A percentile compares a stretch with the other conserved stretches of the same genome.
These are phyloP conservation scores for Sordaria brevicollis DNA, from an alignment of 495 filamentous ascomycete species.

Conservation along the genomic window DNA sequence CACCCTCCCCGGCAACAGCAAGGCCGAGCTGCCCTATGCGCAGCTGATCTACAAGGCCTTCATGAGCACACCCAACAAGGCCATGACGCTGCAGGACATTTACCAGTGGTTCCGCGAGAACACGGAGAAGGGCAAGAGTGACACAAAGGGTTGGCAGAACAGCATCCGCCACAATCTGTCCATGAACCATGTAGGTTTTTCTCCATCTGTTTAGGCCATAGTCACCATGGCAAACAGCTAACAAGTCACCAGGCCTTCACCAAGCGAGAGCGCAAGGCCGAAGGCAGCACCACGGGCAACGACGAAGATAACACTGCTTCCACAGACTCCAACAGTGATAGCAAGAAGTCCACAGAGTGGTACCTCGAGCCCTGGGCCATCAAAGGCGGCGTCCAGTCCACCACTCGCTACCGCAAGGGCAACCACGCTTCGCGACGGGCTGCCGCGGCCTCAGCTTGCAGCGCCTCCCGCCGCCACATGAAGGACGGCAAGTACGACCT, in stretches of 20 bases:
- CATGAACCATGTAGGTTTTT: conserved; percentile 76
- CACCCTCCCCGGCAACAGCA: conserved; percentile 8
- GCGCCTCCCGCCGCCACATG: not conserved
- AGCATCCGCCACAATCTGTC: conserved; percentile 95
- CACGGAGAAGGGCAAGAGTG: conserved; percentile 59
- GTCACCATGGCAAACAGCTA: not conserved
- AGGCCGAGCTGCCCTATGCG: conserved; percentile 62
- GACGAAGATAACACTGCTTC: not conserved
- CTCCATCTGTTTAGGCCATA: not conserved
- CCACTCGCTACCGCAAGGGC: conserved; percentile 37
- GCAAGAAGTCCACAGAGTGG: conserved; percentile 34
- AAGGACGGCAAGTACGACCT: not conserved
- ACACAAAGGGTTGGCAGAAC: conserved; percentile 83
- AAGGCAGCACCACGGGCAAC: conserved; percentile 2
- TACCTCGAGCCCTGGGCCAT: conserved; percentile 29
- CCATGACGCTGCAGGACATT: conserved; percentile 73
- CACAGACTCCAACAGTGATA: conserved; percentile 3
- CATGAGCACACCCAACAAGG: conserved; percentile 47
- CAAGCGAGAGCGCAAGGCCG: conserved; percentile 25
- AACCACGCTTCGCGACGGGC: conserved; percentile 12
- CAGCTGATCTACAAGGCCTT: conserved; percentile 72
- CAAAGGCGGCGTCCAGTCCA: conserved; percentile 32
- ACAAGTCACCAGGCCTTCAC: conserved; percentile 27
- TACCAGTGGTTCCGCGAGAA: conserved; percentile 84
- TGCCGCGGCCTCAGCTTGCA: not conserved